Base-by-base conservation (phyloP, 805 yeast species). In the Lipomyces spencermartinsiae region DNA sequence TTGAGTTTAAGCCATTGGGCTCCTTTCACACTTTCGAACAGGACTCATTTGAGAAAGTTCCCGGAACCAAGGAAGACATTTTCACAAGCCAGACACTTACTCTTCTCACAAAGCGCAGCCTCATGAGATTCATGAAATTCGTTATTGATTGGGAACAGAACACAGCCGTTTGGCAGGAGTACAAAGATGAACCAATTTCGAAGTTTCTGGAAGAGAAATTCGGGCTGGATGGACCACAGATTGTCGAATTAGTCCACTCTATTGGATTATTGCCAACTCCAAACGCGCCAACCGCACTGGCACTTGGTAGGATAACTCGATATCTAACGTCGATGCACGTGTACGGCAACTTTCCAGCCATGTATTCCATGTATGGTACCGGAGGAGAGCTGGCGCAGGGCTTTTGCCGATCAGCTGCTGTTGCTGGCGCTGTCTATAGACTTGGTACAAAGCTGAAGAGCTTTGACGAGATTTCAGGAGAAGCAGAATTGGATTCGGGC, bases 371-470 rank as follows among this genome's bases (percentile, higher is more conserved):
- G 82, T 94, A 89, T 80, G 99, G 98, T 66, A 96, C 97, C 1
- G 93, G 97, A 0, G 97, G 98, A 63, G 99, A 94, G 79, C 82
- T 94, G 34, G 89, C 97, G 16, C 99, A 94, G 80, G 99, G 98
- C 1, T 94, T 95, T 79, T 94, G 98, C 80, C 85, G 99, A 74
- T 90, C 97, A 66, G 98, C 98, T 2, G 99, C 99, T 14, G 98
- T 94, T 70, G 98, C 95, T 22, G 98, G 98, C 64, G 90, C 98
- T 64, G 92, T 96, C 43, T 94, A 95, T 80, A 92, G 93, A 78
- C 83, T 94, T 65, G 87, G 89, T 76, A 89, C 95, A 16, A 80
- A 83, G 53, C 79, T 94, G 62, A 80, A 80, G 4, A 85, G 86
- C 49, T 92, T 82, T 79, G 94, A 94, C 77, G 86, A 89, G 46